Percentiles rank a stretch among this genome's conserved stretches.
Conservation (phyloP, 495 filamentous ascomycete species). For the Astrocystis sublimbata region DNA sequence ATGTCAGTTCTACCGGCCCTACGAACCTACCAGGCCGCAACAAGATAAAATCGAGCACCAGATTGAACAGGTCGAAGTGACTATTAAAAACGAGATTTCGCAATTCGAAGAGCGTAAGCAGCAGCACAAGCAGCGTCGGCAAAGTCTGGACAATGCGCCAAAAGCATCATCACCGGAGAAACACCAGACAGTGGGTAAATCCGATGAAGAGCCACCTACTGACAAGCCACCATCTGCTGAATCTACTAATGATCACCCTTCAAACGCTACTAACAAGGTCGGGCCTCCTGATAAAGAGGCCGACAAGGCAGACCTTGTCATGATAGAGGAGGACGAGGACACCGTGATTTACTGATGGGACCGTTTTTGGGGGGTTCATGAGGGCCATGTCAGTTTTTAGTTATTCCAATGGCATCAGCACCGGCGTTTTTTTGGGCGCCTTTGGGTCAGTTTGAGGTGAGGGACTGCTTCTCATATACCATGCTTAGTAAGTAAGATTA, state of each 20-base stretch:
- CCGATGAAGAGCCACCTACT: slow-evolving; percentile 46
- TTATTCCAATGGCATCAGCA: slow-evolving; percentile 1
- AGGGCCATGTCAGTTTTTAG: background rate
- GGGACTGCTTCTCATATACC: background rate
- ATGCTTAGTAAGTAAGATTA: slow-evolving; percentile 6
- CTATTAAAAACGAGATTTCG: slow-evolving; percentile 45
- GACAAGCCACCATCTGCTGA: slow-evolving; percentile 39
- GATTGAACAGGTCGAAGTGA: slow-evolving; percentile 45
- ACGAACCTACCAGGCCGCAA: slow-evolving; percentile 64
- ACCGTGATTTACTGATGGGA: slow-evolving; percentile 73
- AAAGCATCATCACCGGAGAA: slow-evolving; percentile 23
- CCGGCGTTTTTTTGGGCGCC: background rate
- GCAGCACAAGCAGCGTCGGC: slow-evolving; percentile 26
- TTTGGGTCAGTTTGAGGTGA: slow-evolving; percentile 2
- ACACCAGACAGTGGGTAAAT: slow-evolving; percentile 47
- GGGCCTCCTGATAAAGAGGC: slow-evolving; percentile 47
- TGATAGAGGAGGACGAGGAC: slow-evolving; percentile 77
- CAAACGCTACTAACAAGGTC: slow-evolving; percentile 32
- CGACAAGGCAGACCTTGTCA: slow-evolving; percentile 70
- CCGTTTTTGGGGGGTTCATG: background rate
- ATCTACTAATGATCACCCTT: slow-evolving; percentile 35
- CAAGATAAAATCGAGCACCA: slow-evolving; percentile 50
- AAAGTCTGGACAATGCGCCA: slow-evolving; percentile 30
- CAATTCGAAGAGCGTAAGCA: slow-evolving; percentile 46
- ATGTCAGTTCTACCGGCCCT: slow-evolving; percentile 83